Conservation (phyloP, 2,329 filamentous ascomycete species). For the Emmonsia crescens region DNA sequence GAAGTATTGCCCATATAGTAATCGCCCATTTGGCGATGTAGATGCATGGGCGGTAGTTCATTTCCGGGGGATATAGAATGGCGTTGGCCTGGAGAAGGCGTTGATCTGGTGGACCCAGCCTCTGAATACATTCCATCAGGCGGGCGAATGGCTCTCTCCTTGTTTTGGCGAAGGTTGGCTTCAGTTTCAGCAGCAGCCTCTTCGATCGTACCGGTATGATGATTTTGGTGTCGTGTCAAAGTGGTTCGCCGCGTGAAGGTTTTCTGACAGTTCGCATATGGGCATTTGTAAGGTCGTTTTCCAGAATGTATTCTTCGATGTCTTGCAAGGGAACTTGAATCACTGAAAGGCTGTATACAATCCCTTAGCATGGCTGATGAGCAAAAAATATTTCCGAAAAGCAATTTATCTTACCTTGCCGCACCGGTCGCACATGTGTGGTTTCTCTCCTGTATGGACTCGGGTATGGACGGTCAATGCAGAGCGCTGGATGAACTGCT, state of each 20-base stretch:
- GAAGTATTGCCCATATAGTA: conserved; percentile 72
- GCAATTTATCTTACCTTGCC: conserved; percentile 60
- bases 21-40: conserved; percentile 58
- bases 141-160: conserved; percentile 26
- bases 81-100: conserved; percentile 73
- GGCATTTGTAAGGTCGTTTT: conserved; percentile 93
- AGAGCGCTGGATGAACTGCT: conserved; percentile 94
- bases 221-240: conserved; percentile 87
- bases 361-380: neutral
- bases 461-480: conserved; percentile 90
- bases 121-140: conserved; percentile 35
- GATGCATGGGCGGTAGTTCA: conserved; percentile 59
- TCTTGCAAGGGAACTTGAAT: conserved; percentile 85
- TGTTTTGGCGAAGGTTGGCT: conserved; percentile 59
- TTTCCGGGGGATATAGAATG: conserved; percentile 69
- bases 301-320: conserved; percentile 93
- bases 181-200: conserved; percentile 84
- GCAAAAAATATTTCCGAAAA: neutral
- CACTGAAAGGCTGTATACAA: conserved; percentile 68
- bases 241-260: conserved; percentile 95
- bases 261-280: conserved; percentile 95
- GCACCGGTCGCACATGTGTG: conserved; percentile 93
- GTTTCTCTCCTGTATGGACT: conserved; percentile 96
- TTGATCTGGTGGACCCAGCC: conserved; percentile 43
- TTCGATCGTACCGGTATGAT: conserved; percentile 89